Evolutionary conservation across 2,329 filamentous ascomycete genomes (phyloP), one percentile per base, ranked within the genome.

Genomic region (Pezicula carpinea): DNA sequence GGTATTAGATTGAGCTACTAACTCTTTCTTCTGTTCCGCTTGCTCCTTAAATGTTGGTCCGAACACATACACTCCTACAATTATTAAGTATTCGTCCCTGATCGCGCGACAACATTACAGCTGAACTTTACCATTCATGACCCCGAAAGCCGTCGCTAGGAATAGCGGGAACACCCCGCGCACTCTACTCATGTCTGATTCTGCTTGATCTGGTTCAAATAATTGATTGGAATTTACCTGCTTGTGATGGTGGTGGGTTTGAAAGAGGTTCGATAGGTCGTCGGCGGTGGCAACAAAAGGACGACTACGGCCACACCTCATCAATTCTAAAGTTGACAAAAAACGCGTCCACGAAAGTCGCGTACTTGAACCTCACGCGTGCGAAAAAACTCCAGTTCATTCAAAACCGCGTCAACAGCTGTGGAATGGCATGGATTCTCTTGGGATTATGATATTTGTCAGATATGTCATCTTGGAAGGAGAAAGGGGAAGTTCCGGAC

Each of bases 381-480:
- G 10, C 39, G 6, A 5, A 17, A 26, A 18, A 15, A 26, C 11
- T n/a, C 18, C 29, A 29, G 15, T 41, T 21, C 18, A 6, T 7
- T 5, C 19, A 22, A 41, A 22, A 26, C 23, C 39, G 39, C 39
- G 39, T 41, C 21, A 38, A 38, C 35, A 38, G 21, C 35, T 21
- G 17, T 10, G 21, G 15, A 38, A 29, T 29, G 26, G 26, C 26
- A 29, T 29, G 26, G 26, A 29, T 29, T 29, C 26, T 29, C 26
- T 29, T n/a, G 14, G 19, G 47, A 59, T 44, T 45, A 60, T 61
- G 59, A 49, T 44, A 53, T 39, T 45, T 15, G 38, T 46, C 17
- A 43, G 38, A 36, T 23, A 65, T 65, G 62, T 58, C 61, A 51
- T 53, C 51, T 52, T 66, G 63, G 63, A 66, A 64, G 55, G 59